These are phyloP conservation scores for Myxozyma neglecta DNA, from an alignment of 805 yeast species.

Conservation along the genomic window DNA sequence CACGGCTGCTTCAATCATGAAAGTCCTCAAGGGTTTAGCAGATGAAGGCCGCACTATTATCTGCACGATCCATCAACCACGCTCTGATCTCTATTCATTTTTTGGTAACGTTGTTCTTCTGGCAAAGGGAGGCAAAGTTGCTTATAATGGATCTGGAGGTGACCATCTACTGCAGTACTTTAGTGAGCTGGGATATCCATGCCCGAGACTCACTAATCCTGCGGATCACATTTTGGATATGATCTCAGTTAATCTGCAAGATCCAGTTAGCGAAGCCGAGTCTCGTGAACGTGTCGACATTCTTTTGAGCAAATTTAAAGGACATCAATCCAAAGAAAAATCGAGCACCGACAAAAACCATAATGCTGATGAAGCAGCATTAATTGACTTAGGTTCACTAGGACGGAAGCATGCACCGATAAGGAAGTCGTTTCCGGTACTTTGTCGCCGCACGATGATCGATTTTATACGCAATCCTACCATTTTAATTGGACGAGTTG, in stretches of 20 bases:
- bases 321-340: neutral
- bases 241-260: conserved; percentile 57
- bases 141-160: conserved; percentile 51
- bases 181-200: conserved; percentile 49
- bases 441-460: conserved; percentile 44
- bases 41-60: conserved; percentile 63
- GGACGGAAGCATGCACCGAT: conserved; percentile 41
- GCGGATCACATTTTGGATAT: conserved; percentile 76
- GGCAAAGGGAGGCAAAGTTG: conserved; percentile 70
- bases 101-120: conserved; percentile 73
- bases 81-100: conserved; percentile 58
- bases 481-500: conserved; percentile 60
- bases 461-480: conserved; percentile 56
- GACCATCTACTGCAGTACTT: conserved; percentile 55
- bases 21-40: conserved; percentile 59
- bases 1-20: conserved; percentile 67
- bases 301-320: conserved; percentile 38
- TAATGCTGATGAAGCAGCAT: neutral
- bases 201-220: conserved; percentile 63
- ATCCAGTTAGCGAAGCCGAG: conserved; percentile 44
- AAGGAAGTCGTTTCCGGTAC: conserved; percentile 41
- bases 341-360: neutral
- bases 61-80: conserved; percentile 82
- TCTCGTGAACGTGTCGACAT: conserved; percentile 46
- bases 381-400: conserved; percentile 36